Conservation (phyloP, 1,284 basidiomycete species). For the Hortiboletus rubellus region DNA sequence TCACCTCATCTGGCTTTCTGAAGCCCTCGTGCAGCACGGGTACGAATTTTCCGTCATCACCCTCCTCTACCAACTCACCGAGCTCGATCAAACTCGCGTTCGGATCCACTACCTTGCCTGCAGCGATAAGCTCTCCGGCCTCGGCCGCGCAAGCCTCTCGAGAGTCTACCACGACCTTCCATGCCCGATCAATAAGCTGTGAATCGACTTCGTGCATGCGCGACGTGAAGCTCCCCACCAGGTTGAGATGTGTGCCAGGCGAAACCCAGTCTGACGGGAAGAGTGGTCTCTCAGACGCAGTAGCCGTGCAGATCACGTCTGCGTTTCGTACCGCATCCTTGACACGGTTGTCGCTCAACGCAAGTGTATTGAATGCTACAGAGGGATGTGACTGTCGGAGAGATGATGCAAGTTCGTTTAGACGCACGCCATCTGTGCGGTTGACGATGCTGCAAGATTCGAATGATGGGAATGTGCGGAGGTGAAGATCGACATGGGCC, state of each 20-base stretch:
- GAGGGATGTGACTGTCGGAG: constrained; percentile 45
- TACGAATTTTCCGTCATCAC: constrained; percentile 20
- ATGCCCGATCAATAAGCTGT: constrained; percentile 53
- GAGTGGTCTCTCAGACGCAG: constrained; percentile 68
- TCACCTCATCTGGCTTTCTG: constrained; percentile 45
- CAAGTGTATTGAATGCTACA: constrained; percentile 35
- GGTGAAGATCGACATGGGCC: constrained; percentile 65
- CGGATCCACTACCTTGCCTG: constrained; percentile 43
- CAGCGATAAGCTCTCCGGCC: constrained; percentile 75
- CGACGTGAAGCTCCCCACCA: constrained; percentile 84
- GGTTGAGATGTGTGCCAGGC: constrained; percentile 66
- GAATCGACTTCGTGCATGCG: constrained; percentile 75
- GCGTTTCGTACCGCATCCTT: constrained; percentile 40
- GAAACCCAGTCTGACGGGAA: constrained; percentile 66
- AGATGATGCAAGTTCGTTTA: constrained; percentile 41
- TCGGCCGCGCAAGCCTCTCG: constrained; percentile 65
- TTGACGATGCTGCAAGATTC: constrained; percentile 61
- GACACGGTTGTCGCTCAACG: constrained; percentile 16
- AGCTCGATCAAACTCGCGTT: constrained; percentile 53
- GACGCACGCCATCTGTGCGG: constrained; percentile 55
- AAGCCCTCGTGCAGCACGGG: constrained; percentile 33
- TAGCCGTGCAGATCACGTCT: constrained; percentile 73
- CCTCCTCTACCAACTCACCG: constrained; percentile 52
- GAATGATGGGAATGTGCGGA: constrained; percentile 59
- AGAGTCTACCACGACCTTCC: constrained; percentile 70